phyloP scores from a whole-genome alignment of 768 basidiomycete species.

The Boletus pseudopeckii region DNA sequence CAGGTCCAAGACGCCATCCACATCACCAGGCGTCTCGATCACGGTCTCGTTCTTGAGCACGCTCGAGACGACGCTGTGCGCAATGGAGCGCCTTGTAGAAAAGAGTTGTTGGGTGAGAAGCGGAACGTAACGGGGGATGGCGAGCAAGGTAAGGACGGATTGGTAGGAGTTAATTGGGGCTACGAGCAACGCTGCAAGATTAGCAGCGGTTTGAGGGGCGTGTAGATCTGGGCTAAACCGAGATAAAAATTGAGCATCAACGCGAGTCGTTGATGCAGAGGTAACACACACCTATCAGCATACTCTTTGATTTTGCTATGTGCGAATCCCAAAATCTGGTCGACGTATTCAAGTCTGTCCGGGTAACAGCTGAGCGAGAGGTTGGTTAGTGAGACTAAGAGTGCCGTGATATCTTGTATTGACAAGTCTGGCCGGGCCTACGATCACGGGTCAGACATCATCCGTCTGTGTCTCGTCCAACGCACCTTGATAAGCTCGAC shows the following conservation, averaged over 20 bases:
- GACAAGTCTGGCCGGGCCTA: conserved; percentile 96
- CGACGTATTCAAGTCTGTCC: conserved; percentile 94
- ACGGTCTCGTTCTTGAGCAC: conserved; percentile 97
- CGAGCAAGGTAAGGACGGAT: conserved; percentile 95
- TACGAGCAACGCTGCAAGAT: conserved; percentile 87
- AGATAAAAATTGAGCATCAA: neutral
- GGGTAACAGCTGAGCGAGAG: conserved; percentile 96
- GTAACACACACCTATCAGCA: conserved; percentile 58
- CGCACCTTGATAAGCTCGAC: conserved; percentile 94
- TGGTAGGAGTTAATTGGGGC: conserved; percentile 96
- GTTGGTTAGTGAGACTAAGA: conserved; percentile 93
- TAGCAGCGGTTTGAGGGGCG: conserved; percentile 78
- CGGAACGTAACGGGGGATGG: conserved; percentile 84
- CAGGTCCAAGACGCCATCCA: conserved; percentile 87
- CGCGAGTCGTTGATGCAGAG: neutral
- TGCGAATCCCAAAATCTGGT: conserved; percentile 90
- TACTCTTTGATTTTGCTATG: conserved; percentile 83
- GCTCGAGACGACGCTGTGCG: conserved; percentile 90
- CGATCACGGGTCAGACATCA: neutral
- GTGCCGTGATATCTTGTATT: conserved; percentile 95
- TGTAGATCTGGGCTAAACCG: conserved; percentile 77
- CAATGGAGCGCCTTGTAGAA: conserved; percentile 85
- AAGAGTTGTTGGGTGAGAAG: conserved; percentile 85
- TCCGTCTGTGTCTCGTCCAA: neutral
- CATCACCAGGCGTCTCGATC: conserved; percentile 91